A percentile compares a stretch with the other conserved stretches of the same genome.
These are phyloP conservation scores for Ophiostoma angusticollis DNA, from an alignment of 2,329 filamentous ascomycete species.

Conservation along the genomic window DNA sequence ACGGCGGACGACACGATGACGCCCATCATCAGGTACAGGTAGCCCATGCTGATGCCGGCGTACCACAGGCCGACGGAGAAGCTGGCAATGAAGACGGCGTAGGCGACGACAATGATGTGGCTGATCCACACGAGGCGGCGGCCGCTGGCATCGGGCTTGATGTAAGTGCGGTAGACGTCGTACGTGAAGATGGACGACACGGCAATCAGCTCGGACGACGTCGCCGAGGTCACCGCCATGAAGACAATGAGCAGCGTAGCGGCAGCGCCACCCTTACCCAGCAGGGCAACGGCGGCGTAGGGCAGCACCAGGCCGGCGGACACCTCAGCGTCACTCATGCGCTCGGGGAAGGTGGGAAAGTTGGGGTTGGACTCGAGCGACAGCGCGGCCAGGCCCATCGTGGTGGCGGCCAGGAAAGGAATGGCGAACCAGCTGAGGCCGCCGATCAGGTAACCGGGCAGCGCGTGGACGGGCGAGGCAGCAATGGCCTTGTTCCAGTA, in stretches of 20 bases:
- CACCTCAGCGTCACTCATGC: conserved; percentile 63
- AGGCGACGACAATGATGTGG: conserved; percentile 56
- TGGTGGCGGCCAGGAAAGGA: conserved; percentile 79
- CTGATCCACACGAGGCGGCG: conserved; percentile 68
- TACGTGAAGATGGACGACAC: conserved; percentile 83
- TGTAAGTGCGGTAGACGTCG: conserved; percentile 77
- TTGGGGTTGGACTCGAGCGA: conserved; percentile 61
- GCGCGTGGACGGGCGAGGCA: conserved; percentile 68
- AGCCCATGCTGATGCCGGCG: conserved; percentile 73
- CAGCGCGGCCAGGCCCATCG: conserved; percentile 71
- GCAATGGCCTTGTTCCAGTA: conserved; percentile 95
- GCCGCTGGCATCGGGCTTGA: conserved; percentile 65
- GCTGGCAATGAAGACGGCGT: conserved; percentile 62
- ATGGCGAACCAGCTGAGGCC: conserved; percentile 88
- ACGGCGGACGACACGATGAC: conserved; percentile 80
- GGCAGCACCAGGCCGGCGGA: conserved; percentile 74
- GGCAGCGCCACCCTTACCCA: conserved; percentile 69
- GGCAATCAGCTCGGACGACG: conserved; percentile 72
- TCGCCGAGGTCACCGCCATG: conserved; percentile 79
- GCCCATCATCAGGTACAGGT: conserved; percentile 65
- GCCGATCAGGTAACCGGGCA: conserved; percentile 79
- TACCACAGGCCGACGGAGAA: conserved; percentile 67
- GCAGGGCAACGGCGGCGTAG: conserved; percentile 69
- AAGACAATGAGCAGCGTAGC: conserved; percentile 72
- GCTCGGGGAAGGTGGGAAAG: conserved; percentile 60